Percentiles rank a stretch among this genome's conserved stretches.
Conservation (phyloP, 2,329 filamentous ascomycete genomes). For the Exophiala sideris region DNA sequence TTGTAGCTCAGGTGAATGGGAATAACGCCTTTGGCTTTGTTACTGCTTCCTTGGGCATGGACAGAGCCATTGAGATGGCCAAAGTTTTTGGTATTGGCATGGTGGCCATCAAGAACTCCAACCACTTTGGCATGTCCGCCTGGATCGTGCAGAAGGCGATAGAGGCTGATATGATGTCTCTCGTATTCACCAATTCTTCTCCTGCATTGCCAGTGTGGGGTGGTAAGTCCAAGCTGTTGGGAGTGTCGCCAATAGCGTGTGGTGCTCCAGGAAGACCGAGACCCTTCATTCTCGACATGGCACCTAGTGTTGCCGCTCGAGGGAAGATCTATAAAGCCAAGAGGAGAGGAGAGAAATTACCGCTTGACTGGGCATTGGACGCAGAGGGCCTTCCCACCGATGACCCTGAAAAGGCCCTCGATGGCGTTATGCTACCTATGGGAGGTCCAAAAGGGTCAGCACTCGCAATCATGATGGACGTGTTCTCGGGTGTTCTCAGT, state of each 20-base stretch:
- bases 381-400: slow-evolving; percentile 65
- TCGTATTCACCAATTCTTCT: slow-evolving; percentile 69
- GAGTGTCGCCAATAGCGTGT: slow-evolving; percentile 69
- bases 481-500: slow-evolving; percentile 74
- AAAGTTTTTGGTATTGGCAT: slow-evolving; percentile 67
- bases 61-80: slow-evolving; percentile 64
- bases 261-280: slow-evolving; percentile 62
- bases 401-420: slow-evolving; percentile 67
- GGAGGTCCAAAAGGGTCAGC: slow-evolving; percentile 78
- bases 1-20: slow-evolving; percentile 65
- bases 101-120: slow-evolving; percentile 70
- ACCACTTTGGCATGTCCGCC: slow-evolving; percentile 80
- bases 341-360: slow-evolving; percentile 42
- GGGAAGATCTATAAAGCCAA: slow-evolving; percentile 47
- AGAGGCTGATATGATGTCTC: slow-evolving; percentile 66
- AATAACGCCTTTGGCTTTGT: slow-evolving; percentile 74
- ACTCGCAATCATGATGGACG: slow-evolving; percentile 81
- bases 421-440: slow-evolving; percentile 82
- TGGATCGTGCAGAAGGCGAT: slow-evolving; percentile 77
- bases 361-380: slow-evolving; percentile 68
- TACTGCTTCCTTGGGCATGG: slow-evolving; percentile 65
- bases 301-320: slow-evolving; percentile 43
- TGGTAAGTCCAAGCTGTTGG: slow-evolving; percentile 65
- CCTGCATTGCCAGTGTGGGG: slow-evolving; percentile 71
- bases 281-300: slow-evolving; percentile 57